Percentiles rank a stretch among this genome's conserved stretches.
phyloP scores from a whole-genome alignment of 208 protist genomes.

The Vickermania ingenoplastis region DNA sequence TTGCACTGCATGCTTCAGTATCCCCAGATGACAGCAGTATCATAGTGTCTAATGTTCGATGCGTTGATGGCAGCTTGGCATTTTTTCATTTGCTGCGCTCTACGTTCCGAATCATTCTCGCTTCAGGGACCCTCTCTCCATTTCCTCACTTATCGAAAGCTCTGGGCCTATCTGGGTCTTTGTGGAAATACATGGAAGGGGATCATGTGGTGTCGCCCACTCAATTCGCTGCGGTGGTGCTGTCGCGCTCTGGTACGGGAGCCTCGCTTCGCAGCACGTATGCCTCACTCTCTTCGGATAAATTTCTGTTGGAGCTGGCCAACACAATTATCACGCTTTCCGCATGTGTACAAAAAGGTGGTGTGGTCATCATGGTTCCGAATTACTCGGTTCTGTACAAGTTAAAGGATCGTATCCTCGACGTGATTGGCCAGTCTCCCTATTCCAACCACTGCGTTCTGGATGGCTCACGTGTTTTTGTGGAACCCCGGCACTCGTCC shows the following conservation, averaged over 20 bases:
- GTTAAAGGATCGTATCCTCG: conserved; percentile 9
- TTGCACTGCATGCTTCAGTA: conserved; percentile 12
- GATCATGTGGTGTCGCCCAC: conserved; percentile 5
- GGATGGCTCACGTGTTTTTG: conserved; percentile 6
- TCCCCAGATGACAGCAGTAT: neutral
- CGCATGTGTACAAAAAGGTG: conserved; percentile 26
- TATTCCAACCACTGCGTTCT: neutral
- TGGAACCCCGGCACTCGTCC: conserved; percentile 8
- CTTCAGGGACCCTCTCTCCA: conserved; percentile 92
- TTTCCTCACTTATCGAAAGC: conserved; percentile 75
- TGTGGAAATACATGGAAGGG: conserved; percentile 54
- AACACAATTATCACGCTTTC: conserved; percentile 30
- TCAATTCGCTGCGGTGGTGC: neutral
- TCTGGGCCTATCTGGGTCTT: conserved; percentile 36
- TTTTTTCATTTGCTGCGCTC: conserved; percentile 44
- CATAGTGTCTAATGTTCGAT: conserved; percentile 35
- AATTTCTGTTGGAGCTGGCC: conserved; percentile 40
- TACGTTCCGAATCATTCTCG: conserved; percentile 82
- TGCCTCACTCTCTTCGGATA: neutral
- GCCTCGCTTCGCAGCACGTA: neutral
- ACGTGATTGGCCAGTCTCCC: neutral
- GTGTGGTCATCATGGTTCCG: conserved; percentile 92
- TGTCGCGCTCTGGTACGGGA: neutral
- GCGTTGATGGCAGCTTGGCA: conserved; percentile 56
- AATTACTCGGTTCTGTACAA: conserved; percentile 45